A percentile compares a stretch with the other conserved stretches of the same genome.
Evolutionary conservation across 345 rosid genomes (phyloP).

Genomic region (Populus alba): DNA sequence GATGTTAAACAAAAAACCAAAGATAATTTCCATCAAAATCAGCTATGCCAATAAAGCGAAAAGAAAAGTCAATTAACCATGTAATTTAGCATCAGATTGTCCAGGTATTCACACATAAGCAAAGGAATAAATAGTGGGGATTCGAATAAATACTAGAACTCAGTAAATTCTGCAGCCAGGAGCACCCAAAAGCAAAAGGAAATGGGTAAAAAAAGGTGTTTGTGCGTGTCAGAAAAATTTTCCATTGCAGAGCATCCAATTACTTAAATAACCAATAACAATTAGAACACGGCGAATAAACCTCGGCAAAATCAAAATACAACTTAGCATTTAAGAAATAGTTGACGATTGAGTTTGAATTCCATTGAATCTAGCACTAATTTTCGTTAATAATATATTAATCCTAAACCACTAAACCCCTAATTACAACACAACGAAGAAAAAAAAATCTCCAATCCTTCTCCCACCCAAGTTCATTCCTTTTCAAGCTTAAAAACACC

Average conservation of each 20-base stretch:
- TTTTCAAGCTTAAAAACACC: not conserved
- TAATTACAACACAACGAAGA: not conserved
- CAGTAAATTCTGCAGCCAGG: not conserved
- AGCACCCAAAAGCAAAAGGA: not conserved
- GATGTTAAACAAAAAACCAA: not conserved
- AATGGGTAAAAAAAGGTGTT: not conserved
- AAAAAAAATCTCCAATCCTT: not conserved
- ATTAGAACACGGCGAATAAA: not conserved
- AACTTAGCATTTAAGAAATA: not conserved
- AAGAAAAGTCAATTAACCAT: not conserved
- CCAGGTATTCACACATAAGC: not conserved
- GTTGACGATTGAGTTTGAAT: not conserved
- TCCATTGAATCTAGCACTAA: not conserved
- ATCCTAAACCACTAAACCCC: not conserved
- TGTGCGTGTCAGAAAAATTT: not conserved
- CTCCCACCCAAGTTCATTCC: not conserved
- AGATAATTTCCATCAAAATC: not conserved
- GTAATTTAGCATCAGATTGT: not conserved
- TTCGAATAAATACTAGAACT: not conserved
- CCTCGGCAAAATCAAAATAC: not conserved
- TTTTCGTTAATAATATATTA: not conserved
- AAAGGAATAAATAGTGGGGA: not conserved
- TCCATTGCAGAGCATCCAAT: not conserved
- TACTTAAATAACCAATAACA: not conserved
- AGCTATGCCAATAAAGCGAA: not conserved